Evolutionary conservation across 257 asterid species (phyloP), one percentile per base, ranked within the genome.

Genomic region (Petrea volubilis): DNA sequence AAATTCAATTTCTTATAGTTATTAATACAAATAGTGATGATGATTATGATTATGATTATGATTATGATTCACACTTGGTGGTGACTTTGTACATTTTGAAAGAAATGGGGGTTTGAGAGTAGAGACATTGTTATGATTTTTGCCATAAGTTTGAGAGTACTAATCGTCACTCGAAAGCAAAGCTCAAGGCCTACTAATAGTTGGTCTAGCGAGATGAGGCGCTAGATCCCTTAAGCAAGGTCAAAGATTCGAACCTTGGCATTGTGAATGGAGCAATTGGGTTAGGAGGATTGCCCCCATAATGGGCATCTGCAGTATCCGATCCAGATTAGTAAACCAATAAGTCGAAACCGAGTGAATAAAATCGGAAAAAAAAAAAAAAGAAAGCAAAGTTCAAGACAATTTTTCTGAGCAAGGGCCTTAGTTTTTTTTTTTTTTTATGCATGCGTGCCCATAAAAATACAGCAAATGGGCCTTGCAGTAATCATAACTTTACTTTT

Each of bases 81-180:
- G 60, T 52, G 17, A 74, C 58, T 55, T 59, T n/a, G 34, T 25
- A 60, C 43, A 44, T 47, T 43, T 50, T 17, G 36, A 63, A 50
- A 24, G 15, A 29, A 20, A 23, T 41, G 58, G 71, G 63, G 41
- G 8, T 20, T n/a, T n/a, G n/a, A n/a, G n/a, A n/a, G n/a, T n/a
- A n/a, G 20, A 46, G 11, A 41, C 13, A 23, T 24, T 41, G 56
- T 53, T 10, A 67, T 75, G 62, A 75, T 75, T 75, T 21, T 46
- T 47, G 73, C 49, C 62, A 72, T 73, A 7, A 58, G 56, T 72
- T 38, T 25, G 15, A 12, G 34, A 38, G 60, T 68, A 34, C 68
- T 53, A 64, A 34, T 63, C 83, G 77, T 78, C 15, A 40, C 73
- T 72, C 33, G 25, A 20, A 81, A 75, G 83, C 77, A 70, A 81